Conservation (phyloP, 176 grass and related monocot species). For the Aegilops umbellulata region DNA sequence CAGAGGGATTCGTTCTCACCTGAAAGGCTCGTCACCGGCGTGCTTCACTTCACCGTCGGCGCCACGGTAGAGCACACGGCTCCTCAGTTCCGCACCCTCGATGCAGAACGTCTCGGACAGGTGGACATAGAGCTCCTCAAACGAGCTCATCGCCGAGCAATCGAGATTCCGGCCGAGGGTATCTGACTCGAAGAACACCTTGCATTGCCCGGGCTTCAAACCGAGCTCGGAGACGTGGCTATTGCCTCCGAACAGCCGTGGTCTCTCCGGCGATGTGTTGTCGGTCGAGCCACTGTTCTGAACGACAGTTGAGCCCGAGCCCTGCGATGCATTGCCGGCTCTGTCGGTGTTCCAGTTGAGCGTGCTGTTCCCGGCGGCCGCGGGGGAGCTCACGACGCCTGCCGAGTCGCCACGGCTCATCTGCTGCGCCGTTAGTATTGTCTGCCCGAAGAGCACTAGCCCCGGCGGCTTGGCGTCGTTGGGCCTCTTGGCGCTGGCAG, state of each 20-base stretch:
- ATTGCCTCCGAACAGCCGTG: slow-evolving; percentile 8
- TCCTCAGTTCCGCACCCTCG: slow-evolving; percentile 54
- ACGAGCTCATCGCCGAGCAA: slow-evolving; percentile 54
- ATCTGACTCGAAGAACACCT: slow-evolving; percentile 84
- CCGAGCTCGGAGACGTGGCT: slow-evolving; percentile 10
- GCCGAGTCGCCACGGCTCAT: slow-evolving; percentile 37
- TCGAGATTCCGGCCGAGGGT: slow-evolving; percentile 80
- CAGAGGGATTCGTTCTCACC: slow-evolving; percentile 38
- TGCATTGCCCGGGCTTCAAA: slow-evolving; percentile 65
- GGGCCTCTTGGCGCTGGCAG: slow-evolving; percentile 33
- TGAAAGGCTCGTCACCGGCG: slow-evolving; percentile 77
- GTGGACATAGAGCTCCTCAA: slow-evolving; percentile 67
- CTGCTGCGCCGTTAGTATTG: slow-evolving; percentile 78
- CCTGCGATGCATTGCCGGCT: slow-evolving; percentile 50
- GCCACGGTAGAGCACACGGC: slow-evolving; percentile 71
- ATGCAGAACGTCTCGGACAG: slow-evolving; percentile 75
- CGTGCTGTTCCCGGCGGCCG: slow-evolving; percentile 13
- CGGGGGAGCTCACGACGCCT: neutral
- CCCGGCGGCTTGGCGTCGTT: slow-evolving; percentile 37
- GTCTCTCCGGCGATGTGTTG: slow-evolving; percentile 16
- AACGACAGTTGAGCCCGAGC: slow-evolving; percentile 67
- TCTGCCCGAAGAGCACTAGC: slow-evolving; percentile 74
- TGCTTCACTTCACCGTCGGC: slow-evolving; percentile 51
- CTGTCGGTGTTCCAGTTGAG: slow-evolving; percentile 58
- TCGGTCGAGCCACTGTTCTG: slow-evolving; percentile 49